Evolutionary conservation across 768 basidiomycete genomes (phyloP).

Genomic region (Pholiota microspora): DNA sequence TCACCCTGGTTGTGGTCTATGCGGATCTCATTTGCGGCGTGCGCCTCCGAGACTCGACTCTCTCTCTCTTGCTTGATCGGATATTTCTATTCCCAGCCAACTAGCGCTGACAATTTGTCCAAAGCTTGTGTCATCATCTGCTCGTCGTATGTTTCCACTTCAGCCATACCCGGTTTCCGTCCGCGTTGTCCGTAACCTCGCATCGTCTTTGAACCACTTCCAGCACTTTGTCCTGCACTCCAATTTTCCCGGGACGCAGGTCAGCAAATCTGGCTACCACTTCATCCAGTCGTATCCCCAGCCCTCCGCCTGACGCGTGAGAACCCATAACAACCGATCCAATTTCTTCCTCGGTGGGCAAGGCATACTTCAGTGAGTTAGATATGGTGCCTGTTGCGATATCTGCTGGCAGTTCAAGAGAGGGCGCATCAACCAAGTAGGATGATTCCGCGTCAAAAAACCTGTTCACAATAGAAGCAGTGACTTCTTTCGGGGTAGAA

Average conservation of each 20-base stretch:
- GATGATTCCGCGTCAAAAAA: constrained; percentile 67
- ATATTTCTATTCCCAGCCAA: constrained; percentile 16
- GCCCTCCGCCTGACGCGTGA: constrained; percentile 58
- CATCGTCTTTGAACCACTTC: constrained; percentile 77
- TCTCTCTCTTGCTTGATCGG: constrained; percentile 3
- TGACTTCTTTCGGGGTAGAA: constrained; percentile 55
- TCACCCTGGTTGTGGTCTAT: constrained; percentile 11
- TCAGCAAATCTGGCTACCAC: constrained; percentile 55
- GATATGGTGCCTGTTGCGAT: constrained; percentile 21
- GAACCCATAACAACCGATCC: constrained; percentile 61
- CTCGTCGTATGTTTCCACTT: constrained; percentile 53
- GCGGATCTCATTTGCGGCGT: constrained; percentile 8
- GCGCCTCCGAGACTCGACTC: neutral
- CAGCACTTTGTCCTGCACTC: constrained; percentile 71
- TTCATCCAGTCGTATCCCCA: constrained; percentile 61
- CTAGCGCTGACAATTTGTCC: neutral
- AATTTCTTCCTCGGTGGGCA: constrained; percentile 82
- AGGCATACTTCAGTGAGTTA: constrained; percentile 42
- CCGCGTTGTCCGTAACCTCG: constrained; percentile 53
- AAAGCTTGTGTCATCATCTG: constrained; percentile 13
- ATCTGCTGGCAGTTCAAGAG: constrained; percentile 39
- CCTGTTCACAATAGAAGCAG: constrained; percentile 49
- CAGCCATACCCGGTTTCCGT: constrained; percentile 60
- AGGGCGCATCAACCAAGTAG: constrained; percentile 43
- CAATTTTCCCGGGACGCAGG: constrained; percentile 49